Percentiles rank a stretch among this genome's conserved stretches.
phyloP scores from a whole-genome alignment of 768 basidiomycete species.

The Mycena epipterygia region DNA sequence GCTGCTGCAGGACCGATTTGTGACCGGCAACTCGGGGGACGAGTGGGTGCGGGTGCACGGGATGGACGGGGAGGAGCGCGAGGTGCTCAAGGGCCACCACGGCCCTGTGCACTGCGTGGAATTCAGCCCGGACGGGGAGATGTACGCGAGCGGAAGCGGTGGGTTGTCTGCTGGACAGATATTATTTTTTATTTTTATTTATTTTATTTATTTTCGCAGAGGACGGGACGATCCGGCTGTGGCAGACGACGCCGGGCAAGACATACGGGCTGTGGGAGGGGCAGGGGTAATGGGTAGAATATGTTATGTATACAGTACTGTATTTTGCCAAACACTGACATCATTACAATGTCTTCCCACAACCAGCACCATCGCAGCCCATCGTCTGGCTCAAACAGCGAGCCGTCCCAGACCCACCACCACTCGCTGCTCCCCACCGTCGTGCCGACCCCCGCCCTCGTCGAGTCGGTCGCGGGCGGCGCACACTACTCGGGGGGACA shows the following conservation, averaged over 20 bases:
- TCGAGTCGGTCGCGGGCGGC: conserved; percentile 71
- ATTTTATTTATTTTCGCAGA: conserved; percentile 57
- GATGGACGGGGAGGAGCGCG: conserved; percentile 90
- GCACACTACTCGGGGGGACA: conserved; percentile 73
- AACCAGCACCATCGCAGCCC: conserved; percentile 39
- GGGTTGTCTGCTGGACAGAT: no score
- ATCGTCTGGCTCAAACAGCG: conserved; percentile 49
- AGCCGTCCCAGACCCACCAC: conserved; percentile 62
- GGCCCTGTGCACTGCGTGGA: conserved; percentile 96
- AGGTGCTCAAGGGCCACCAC: conserved; percentile 96
- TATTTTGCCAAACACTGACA: background rate
- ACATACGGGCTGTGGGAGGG: conserved; percentile 86
- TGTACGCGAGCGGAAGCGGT: conserved; percentile 98
- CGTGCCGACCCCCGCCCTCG: conserved; percentile 64
- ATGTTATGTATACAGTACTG: conserved; percentile 45
- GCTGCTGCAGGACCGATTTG: conserved; percentile 87
- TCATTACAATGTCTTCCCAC: background rate
- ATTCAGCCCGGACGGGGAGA: conserved; percentile 96
- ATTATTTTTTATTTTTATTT: conserved; percentile 28
- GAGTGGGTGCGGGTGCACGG: conserved; percentile 98
- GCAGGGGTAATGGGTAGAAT: conserved; percentile 65
- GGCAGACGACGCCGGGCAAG: conserved; percentile 97
- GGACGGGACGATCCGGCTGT: conserved; percentile 94
- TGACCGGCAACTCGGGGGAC: conserved; percentile 90
- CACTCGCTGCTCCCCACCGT: conserved; percentile 54